A percentile compares a stretch with the other conserved stretches of the same genome.
phyloP scores from a whole-genome alignment of 2,329 filamentous ascomycete genomes.

The Daldinia sp. region DNA sequence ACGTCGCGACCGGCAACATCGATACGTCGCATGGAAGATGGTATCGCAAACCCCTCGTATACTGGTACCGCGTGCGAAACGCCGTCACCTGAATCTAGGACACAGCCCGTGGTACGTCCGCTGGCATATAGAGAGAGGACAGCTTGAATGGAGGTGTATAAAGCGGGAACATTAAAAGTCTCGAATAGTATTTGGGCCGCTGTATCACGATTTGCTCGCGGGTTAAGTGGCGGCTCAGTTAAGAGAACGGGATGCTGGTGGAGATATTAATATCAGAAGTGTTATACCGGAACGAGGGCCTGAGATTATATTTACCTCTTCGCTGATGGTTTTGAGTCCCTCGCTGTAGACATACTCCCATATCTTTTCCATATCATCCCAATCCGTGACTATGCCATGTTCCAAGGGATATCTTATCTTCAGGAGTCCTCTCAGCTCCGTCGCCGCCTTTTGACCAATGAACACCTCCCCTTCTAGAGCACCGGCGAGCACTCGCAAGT shows the following conservation, averaged over 20 bases:
- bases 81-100: conserved; percentile 94
- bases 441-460: conserved; percentile 88
- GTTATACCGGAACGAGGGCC: conserved; percentile 4
- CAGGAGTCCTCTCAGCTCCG: conserved; percentile 88
- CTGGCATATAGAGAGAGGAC: conserved; percentile 96
- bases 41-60: conserved; percentile 97
- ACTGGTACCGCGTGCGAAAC: conserved; percentile 98
- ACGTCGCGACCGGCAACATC: conserved; percentile 97
- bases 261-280: conserved; percentile 5
- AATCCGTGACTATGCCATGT: conserved; percentile 98
- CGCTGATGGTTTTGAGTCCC: conserved; percentile 94
- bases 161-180: conserved; percentile 96
- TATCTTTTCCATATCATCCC: conserved; percentile 99
- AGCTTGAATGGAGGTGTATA: conserved; percentile 97
- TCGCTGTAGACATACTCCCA: conserved; percentile 99
- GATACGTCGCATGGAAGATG: conserved; percentile 93
- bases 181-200: conserved; percentile 98
- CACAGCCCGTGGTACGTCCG: conserved; percentile 94
- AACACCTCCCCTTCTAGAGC: conserved; percentile 97
- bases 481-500: conserved; percentile 93
- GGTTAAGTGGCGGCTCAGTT: conserved; percentile 96
- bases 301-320: conserved; percentile 75
- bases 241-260: conserved; percentile 89
- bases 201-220: conserved; percentile 92
- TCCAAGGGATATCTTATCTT: conserved; percentile 97